Conservation (phyloP, 2,329 filamentous ascomycete genomes). For the Fusarium begoniae region DNA sequence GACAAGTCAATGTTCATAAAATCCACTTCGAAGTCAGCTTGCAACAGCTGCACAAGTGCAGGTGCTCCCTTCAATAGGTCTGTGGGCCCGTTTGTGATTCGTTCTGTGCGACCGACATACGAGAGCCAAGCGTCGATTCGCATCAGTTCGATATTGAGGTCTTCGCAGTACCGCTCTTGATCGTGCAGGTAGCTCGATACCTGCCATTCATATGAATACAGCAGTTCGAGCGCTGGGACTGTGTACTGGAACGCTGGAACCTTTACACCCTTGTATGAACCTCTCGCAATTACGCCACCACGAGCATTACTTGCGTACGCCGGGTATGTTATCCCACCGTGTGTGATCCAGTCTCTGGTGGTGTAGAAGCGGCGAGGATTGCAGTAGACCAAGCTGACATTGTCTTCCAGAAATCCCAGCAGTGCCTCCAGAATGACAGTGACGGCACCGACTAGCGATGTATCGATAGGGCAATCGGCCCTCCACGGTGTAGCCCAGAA, state of each 20-base stretch:
- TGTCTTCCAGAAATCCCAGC: background rate
- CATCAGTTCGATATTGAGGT: background rate
- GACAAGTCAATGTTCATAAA: background rate
- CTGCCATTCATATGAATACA: background rate
- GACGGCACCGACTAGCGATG: background rate
- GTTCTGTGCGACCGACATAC: background rate
- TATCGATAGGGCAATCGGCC: background rate
- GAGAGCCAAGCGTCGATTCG: background rate
- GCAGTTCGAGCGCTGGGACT: background rate
- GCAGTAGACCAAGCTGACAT: background rate
- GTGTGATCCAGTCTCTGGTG: background rate
- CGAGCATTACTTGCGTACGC: background rate
- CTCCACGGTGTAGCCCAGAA: background rate
- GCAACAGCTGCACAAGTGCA: background rate
- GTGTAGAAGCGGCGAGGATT: accelerated
- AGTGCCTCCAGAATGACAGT: background rate
- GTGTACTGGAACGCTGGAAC: background rate
- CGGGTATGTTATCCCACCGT: background rate
- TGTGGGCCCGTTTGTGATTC: background rate
- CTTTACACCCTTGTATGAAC: background rate
- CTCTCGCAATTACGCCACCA: background rate
- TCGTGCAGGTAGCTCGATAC: background rate
- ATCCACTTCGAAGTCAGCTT: background rate
- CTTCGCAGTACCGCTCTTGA: background rate
- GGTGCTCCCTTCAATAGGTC: background rate